Percentiles rank a stretch among this genome's conserved stretches.
These are phyloP conservation scores for Nigrospora osmanthi DNA, from an alignment of 2,329 filamentous ascomycete genomes.

Conservation along the genomic window DNA sequence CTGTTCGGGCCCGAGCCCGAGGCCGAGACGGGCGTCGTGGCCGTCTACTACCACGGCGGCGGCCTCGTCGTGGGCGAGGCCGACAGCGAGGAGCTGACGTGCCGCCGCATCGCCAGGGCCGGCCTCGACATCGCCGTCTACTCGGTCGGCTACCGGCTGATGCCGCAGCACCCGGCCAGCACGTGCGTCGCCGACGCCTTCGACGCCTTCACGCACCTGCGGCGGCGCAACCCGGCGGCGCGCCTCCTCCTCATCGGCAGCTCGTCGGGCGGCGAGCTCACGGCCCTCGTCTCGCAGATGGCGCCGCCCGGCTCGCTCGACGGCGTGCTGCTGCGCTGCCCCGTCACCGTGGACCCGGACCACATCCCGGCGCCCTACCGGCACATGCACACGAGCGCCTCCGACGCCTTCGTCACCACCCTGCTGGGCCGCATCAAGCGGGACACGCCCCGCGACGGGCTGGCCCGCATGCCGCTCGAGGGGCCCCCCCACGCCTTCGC, in stretches of 20 bases:
- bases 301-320: conserved; percentile 17
- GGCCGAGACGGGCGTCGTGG: conserved; percentile 12
- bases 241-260: conserved; percentile 32
- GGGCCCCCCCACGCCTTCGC: conserved; percentile 17
- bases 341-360: conserved; percentile 34
- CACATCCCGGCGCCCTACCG: conserved; percentile 28
- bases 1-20: neutral
- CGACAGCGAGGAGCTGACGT: conserved; percentile 40
- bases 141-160: conserved; percentile 37
- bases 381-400: conserved; percentile 29
- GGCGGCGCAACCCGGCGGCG: conserved; percentile 3
- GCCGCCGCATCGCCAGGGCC: conserved; percentile 29
- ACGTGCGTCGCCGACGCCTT: conserved; percentile 34
- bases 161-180: conserved; percentile 28
- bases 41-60: conserved; percentile 42
- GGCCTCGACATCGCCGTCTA: conserved; percentile 25
- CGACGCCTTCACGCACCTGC: conserved; percentile 23
- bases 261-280: conserved; percentile 40
- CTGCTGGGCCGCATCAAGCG: conserved; percentile 23
- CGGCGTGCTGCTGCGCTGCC: conserved; percentile 37
- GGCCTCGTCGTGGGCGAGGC: conserved; percentile 38
- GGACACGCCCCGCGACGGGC: conserved; percentile 29
- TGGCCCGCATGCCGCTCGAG: conserved; percentile 34
- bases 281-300: conserved; percentile 31
- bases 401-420: conserved; percentile 27